These are phyloP conservation scores for Penicillium sclerotiorum DNA, from an alignment of 2,329 filamentous ascomycete genomes.

Conservation along the genomic window DNA sequence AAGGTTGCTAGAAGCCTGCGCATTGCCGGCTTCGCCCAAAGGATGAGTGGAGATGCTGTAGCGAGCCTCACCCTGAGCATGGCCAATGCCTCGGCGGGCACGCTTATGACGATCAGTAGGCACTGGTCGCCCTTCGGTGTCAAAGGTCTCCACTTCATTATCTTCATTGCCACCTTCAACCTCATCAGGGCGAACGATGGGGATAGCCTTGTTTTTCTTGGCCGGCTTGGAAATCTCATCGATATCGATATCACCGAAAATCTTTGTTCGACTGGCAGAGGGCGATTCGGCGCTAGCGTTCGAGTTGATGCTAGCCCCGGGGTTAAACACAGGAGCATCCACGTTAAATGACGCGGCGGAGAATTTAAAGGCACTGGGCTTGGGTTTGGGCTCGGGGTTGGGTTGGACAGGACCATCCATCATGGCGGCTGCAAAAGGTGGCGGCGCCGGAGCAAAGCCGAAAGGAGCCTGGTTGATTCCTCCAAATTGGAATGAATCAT, in stretches of 20 bases:
- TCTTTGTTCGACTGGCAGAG: constrained; percentile 42
- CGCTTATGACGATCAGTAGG: constrained; percentile 75
- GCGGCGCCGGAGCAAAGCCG: constrained; percentile 60
- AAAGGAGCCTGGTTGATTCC: constrained; percentile 30
- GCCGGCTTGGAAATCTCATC: constrained; percentile 65
- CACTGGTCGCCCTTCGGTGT: constrained; percentile 63
- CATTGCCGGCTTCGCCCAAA: constrained; percentile 35
- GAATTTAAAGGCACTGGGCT: constrained; percentile 61
- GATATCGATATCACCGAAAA: constrained; percentile 69
- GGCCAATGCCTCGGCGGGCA: constrained; percentile 64
- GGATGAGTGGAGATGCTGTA: constrained; percentile 62
- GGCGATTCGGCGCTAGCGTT: constrained; percentile 25
- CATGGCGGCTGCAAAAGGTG: constrained; percentile 66
- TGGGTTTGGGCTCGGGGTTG: constrained; percentile 12
- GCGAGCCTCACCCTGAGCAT: constrained; percentile 72
- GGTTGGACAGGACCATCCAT: constrained; percentile 20
- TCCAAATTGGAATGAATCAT: constrained; percentile 47
- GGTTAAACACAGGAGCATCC: constrained; percentile 76
- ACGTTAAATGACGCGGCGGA: constrained; percentile 71
- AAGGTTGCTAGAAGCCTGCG: constrained; percentile 27
- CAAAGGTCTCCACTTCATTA: constrained; percentile 49
- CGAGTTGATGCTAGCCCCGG: constrained; percentile 44
- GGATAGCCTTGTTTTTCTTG: constrained; percentile 80
- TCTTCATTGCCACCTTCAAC: constrained; percentile 44
- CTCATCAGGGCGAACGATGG: constrained; percentile 71